Evolutionary conservation across 2,329 filamentous ascomycete genomes (phyloP).

Genomic region (Trichoderma breve): DNA sequence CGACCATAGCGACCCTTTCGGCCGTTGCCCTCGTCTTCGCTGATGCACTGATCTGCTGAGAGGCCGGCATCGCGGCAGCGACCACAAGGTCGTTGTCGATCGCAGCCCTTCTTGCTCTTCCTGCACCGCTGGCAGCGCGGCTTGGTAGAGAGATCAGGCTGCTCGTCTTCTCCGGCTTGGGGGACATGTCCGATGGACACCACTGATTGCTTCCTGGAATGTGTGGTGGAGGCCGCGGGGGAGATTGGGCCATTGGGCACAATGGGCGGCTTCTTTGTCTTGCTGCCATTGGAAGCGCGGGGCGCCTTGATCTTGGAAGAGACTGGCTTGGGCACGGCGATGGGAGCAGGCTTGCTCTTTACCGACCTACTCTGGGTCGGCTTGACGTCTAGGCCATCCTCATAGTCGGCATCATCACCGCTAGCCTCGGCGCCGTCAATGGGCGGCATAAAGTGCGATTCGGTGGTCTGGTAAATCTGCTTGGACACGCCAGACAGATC

Average conservation of each 20-base stretch:
- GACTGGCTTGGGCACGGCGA: slow-evolving; percentile 32
- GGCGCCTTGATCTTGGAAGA: slow-evolving; percentile 44
- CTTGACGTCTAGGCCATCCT: slow-evolving; percentile 43
- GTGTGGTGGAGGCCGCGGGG: slow-evolving; percentile 60
- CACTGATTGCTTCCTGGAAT: slow-evolving; percentile 73
- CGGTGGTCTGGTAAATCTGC: slow-evolving; percentile 51
- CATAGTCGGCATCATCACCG: slow-evolving; percentile 36
- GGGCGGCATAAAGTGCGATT: slow-evolving; percentile 52
- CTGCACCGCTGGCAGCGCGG: slow-evolving; percentile 96
- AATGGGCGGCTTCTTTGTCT: slow-evolving; percentile 52
- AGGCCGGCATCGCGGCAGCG: slow-evolving; percentile 96
- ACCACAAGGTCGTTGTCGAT: slow-evolving; percentile 91
- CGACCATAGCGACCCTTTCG: slow-evolving; percentile 87
- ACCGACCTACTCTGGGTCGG: slow-evolving; percentile 36
- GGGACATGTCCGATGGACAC: slow-evolving; percentile 53
- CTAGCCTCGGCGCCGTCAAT: slow-evolving; percentile 46
- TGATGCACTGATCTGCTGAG: slow-evolving; percentile 88
- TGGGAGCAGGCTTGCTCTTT: slow-evolving; percentile 42
- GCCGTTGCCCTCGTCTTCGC: slow-evolving; percentile 96
- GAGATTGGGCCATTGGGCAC: slow-evolving; percentile 53
- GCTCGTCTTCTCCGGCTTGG: slow-evolving; percentile 72
- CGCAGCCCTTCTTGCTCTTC: slow-evolving; percentile 99
- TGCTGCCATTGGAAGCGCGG: slow-evolving; percentile 40
- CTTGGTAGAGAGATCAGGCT: slow-evolving; percentile 91
- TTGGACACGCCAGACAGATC: slow-evolving; percentile 43